Evolutionary conservation across 805 yeast species (phyloP).

Genomic region (Sporopachydermia lactativora): DNA sequence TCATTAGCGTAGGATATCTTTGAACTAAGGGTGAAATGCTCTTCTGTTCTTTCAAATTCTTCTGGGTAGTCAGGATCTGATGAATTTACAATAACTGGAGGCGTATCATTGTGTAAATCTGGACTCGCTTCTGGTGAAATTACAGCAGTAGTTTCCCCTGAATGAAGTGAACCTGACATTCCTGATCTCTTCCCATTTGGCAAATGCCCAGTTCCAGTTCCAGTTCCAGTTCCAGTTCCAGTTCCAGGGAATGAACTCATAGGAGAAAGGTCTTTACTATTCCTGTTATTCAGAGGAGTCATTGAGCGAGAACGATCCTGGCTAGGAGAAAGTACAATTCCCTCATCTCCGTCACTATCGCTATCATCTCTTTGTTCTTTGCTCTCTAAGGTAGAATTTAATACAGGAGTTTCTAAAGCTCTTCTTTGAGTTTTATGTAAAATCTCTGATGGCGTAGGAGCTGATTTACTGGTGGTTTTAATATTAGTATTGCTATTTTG

Average conservation of each 20-base stretch:
- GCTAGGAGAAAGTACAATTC: background rate
- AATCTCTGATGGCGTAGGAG: background rate
- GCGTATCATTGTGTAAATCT: too few relatives aligned
- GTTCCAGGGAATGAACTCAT: background rate
- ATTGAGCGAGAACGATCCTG: background rate
- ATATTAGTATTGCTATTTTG: background rate
- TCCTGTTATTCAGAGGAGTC: background rate
- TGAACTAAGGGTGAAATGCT: conserved; percentile 16
- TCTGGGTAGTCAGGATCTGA: conserved; percentile 1
- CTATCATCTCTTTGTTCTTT: background rate
- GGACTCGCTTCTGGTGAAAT: background rate
- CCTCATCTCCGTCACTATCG: background rate
- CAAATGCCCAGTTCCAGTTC: background rate
- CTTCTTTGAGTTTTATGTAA: background rate
- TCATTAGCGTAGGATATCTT: conserved; percentile 15
- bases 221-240: background rate
- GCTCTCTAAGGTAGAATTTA: too few relatives aligned
- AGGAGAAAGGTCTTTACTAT: background rate
- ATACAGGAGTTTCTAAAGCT: too few relatives aligned
- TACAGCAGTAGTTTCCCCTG: background rate
- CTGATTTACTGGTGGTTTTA: background rate
- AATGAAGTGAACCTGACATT: background rate
- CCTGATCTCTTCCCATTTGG: too few relatives aligned
- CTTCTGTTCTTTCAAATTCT: conserved; percentile 6
- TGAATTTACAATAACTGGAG: background rate